Evolutionary conservation across 2,329 filamentous ascomycete species (phyloP), one percentile per base, ranked within the genome.

Genomic region (Ceratocystis harringtonii): DNA sequence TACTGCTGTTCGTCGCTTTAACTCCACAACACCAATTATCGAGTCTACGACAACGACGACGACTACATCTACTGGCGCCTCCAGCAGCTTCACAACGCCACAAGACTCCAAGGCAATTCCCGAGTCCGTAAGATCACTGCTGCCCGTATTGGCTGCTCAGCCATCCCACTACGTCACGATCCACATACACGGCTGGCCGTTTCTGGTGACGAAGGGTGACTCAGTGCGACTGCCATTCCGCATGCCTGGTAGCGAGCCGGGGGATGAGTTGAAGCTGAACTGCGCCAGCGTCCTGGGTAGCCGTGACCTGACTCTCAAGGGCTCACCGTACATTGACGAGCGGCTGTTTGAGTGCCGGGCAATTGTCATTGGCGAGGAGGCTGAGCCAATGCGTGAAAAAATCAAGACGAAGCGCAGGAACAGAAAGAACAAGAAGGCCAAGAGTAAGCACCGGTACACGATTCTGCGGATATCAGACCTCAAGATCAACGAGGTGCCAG

Each of bases 371-470:
- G 92, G 91, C 5, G 84, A 88, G 5, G 94, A 97, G 77, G 83
- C 84, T 66, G 89, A 92, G 78, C 89, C 89, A 43, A 74, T 92
- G 77, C 79, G 89, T 66, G 78, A 85, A 70, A 89, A 89, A 78
- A 80, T 89, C 76, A 92, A 92, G 82, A 92, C 83, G 71, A 92
- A 91, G 82, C 78, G 85, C 79, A 88, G 84, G 72, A 87, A 87
- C 75, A 79, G 89, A 72, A 81, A 87, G 73, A 81, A 83, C 62
- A 90, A 85, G 79, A 84, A 82, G 67, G 87, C 94, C 8, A 87
- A 81, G 78, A 96, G 90, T 79, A 96, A 99, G 82, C 90, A 95
- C 74, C 81, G 84, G 72, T 96, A 88, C 75, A 99, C 94, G 2
- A 83, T 96, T 25, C 73, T 99, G 75, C 82, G 86, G 72, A 88